Conservation (phyloP, 2,329 filamentous ascomycete species). For the Botrytis deweyae region DNA sequence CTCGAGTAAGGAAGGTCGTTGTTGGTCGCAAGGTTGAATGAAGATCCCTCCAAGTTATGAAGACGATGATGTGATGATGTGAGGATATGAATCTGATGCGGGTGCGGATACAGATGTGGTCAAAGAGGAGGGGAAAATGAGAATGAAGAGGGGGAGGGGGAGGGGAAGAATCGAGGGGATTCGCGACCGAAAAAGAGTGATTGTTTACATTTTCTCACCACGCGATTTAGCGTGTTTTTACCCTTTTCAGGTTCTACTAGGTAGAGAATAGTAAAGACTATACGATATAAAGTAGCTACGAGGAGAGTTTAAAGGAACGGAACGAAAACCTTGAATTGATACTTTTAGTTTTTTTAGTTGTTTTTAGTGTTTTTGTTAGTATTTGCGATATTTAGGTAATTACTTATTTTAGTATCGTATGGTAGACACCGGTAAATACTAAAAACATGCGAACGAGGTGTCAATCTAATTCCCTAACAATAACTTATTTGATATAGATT, state of each 20-base stretch:
- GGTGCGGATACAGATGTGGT: neutral
- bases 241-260: neutral
- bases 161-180: neutral
- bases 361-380: too few species aligned
- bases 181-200: neutral
- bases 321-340: neutral
- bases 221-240: conserved; percentile 16
- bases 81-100: neutral
- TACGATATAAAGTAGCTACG: too few species aligned
- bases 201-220: conserved; percentile 14
- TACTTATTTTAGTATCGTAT: too few species aligned
- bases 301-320: neutral
- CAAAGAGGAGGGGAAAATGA: neutral
- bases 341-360: neutral
- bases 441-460: neutral
- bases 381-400: neutral
- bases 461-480: neutral
- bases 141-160: neutral
- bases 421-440: neutral
- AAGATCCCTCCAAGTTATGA: neutral
- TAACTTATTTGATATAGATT: neutral
- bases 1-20: conserved; percentile 2
- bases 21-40: conserved; percentile 5
- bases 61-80: neutral
- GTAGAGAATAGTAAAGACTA: neutral